Base-by-base conservation (phyloP, 2,329 filamentous ascomycete species). In the Botrytis paeoniae region DNA sequence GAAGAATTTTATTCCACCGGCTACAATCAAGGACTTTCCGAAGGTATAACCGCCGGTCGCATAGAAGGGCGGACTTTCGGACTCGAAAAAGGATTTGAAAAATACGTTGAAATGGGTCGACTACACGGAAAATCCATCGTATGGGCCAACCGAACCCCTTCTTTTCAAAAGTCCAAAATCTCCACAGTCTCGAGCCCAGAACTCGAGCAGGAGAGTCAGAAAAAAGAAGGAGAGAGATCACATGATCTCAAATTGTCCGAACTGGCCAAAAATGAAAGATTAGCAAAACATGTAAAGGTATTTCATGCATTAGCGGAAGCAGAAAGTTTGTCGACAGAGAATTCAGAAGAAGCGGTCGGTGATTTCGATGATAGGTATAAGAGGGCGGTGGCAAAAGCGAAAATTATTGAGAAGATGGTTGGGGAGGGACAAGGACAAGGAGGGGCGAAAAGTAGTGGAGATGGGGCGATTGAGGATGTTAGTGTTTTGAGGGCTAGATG, bases 361-460 rank as follows among this genome's bases (percentile, higher is more conserved):
- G 95, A 98, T 79, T 95, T 97, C 79, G 96, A 99, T 79, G 93
- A 98, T 81, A 87, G 95, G 20, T 80, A 97, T 57, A 96, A 95
- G 83, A 89, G 93, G 76, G 95, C 94, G 6, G 88, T 90, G 77
- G 92, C 92, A 4, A 98, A 97, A 81, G 88, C 89, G 1, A 97
- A 95, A 82, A 88, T 99, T 64, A 90, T 98, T 62, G 92, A 96
- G 81, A 91, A 91, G 74, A 89, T 93, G 77, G 79, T 87, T 1
- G 87, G 87, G 12, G 86, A 87, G 77, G 59, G 51, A 4, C 72
- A 75, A 35, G 73, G 73, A 29, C 64, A 73, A 20, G 69, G 51
- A 57, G 62, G 45, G 16, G 66, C 61, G 4, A 75, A 73, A 48
- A 75, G 71, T 59, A 75, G 73, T 48, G 73, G 73, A n/a, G 82